Percentiles rank a stretch among this genome's conserved stretches.
phyloP scores from a whole-genome alignment of 2,329 filamentous ascomycete species.

The Colletotrichum musae region DNA sequence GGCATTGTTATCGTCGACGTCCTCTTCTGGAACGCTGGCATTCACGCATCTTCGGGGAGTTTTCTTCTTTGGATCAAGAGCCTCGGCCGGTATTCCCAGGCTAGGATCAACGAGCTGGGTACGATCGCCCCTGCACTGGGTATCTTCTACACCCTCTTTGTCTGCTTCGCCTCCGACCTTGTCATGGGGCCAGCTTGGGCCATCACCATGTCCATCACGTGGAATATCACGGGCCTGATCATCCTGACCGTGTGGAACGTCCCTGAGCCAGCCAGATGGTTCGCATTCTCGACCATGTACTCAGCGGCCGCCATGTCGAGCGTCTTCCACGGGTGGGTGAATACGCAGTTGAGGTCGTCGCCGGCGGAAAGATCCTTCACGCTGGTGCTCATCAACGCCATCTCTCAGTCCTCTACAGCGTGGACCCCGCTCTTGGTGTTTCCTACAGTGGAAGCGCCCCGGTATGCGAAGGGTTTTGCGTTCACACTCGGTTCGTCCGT shows the following conservation, averaged over 20 bases:
- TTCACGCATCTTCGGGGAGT: constrained; percentile 52
- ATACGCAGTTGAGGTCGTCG: constrained; percentile 25
- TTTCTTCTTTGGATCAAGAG: constrained; percentile 58
- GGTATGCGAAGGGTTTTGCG: constrained; percentile 61
- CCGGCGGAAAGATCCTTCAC: constrained; percentile 33
- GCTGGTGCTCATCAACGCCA: constrained; percentile 46
- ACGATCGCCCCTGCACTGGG: constrained; percentile 32
- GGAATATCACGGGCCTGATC: constrained; percentile 30
- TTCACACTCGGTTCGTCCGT: constrained; percentile 47
- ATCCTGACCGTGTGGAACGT: constrained; percentile 70
- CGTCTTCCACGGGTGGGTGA: constrained; percentile 37
- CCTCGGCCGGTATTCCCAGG: constrained; percentile 58
- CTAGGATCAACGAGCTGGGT: constrained; percentile 66
- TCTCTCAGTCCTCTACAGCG: constrained; percentile 68
- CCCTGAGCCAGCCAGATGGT: constrained; percentile 68
- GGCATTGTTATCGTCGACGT: constrained; percentile 53
- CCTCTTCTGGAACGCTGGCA: constrained; percentile 64
- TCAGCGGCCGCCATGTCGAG: constrained; percentile 27
- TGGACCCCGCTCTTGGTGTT: constrained; percentile 70
- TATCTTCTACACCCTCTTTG: constrained; percentile 32
- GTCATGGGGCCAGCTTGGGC: constrained; percentile 52
- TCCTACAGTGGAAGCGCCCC: constrained; percentile 59
- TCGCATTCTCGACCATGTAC: constrained; percentile 60
- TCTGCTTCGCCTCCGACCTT: constrained; percentile 36
- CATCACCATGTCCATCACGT: constrained; percentile 25